Evolutionary conservation across 805 yeast species (phyloP), one percentile per base, ranked within the genome.

Genomic region (Metschnikowia kunwiensis): DNA sequence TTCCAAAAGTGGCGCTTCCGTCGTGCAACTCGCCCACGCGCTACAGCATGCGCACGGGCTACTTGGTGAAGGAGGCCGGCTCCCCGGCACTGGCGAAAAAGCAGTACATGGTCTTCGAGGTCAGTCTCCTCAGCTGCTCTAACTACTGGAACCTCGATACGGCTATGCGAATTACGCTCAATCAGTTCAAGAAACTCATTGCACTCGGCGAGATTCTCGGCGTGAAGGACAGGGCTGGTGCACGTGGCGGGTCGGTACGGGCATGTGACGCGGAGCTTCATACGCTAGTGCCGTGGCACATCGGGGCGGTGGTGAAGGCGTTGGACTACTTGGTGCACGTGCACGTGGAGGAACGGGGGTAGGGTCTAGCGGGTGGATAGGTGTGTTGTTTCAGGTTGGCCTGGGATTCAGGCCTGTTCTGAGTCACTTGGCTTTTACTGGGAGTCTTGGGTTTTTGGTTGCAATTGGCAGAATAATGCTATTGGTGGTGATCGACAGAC

Each of bases 71-170:
- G 40, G 68, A 68, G 22, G 34, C 55, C 9, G 23, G 8, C 16
- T 54, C 38, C 36, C 15, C 18, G 15, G 31, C 13, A 16, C 23
- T 27, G 5, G 23, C 16, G 11, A 14, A 14, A 7, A 40, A 37
- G 15, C 30, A 27, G 24, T 61, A 58, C 41, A 43, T 61, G 35
- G 65, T 74, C 4, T 72, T 78, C 43, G 93, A 84, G 49, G 75
- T 82, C 5, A 82, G 78, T 45, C 61, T 85, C 21, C 58, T 85
- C 46, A 83, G 88, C 52, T 84, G 91, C 50, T 86, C 88, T 12
- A 75, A 78, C 24, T 77, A 78, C 26, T 75, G 84, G 58, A 72
- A 77, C 37, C 67, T 78, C 2, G 68, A 68, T 13, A 71, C 68
- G 6, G 57, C 84, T 17, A 63, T 85, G 66, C 74, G 70, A 42